phyloP scores from a whole-genome alignment of 208 protist genomes.

The Wallacemonas rigidus region DNA sequence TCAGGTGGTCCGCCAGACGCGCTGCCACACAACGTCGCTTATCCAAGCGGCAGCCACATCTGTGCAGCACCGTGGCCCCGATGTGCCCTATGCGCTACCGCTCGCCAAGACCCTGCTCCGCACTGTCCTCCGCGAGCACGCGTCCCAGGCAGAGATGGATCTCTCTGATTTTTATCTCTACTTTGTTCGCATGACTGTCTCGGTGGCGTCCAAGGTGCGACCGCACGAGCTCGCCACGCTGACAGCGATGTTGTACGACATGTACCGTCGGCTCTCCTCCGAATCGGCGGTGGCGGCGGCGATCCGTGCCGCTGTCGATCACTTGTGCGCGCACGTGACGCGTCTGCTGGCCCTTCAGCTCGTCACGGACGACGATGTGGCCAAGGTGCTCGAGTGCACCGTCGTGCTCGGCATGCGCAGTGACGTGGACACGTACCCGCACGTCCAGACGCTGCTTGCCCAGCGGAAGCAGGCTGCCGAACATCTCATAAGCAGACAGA shows the following conservation, averaged over 20 bases:
- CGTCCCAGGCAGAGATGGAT: conserved; percentile 34
- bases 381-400: conserved; percentile 62
- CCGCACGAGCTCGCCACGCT: conserved; percentile 36
- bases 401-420: conserved; percentile 70
- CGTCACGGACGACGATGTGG: conserved; percentile 22
- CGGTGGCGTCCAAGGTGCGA: conserved; percentile 35
- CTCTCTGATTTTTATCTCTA: conserved; percentile 41
- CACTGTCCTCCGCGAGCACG: conserved; percentile 37
- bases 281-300: conserved; percentile 33
- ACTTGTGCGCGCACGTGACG: conserved; percentile 50
- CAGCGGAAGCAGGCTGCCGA: conserved; percentile 24
- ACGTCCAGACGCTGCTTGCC: conserved; percentile 37
- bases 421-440: conserved; percentile 32
- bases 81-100: conserved; percentile 35
- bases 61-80: conserved; percentile 34
- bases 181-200: conserved; percentile 46
- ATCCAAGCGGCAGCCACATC: conserved; percentile 34
- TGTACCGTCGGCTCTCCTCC: conserved; percentile 47
- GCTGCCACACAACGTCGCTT: conserved; percentile 46
- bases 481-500: no score
- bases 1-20: conserved; percentile 42
- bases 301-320: conserved; percentile 39
- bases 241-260: conserved; percentile 55
- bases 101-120: conserved; percentile 48
- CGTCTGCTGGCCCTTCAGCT: conserved; percentile 51